Percentiles rank a stretch among this genome's conserved stretches.
Conservation (phyloP, 176 grass and related monocot species). For the Pontederia paniculata region DNA sequence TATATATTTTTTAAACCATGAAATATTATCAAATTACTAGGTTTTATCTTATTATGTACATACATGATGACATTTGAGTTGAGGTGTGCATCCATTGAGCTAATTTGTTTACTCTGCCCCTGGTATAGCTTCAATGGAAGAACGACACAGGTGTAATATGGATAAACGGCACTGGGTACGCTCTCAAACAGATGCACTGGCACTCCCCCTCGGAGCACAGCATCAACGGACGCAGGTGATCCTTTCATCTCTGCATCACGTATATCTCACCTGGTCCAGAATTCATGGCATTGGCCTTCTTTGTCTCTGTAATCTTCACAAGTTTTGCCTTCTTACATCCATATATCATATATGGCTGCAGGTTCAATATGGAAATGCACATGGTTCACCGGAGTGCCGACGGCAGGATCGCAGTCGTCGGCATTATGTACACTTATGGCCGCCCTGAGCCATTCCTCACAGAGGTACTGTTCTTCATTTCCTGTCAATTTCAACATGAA, state of each 20-base stretch:
- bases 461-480: constrained; percentile 23
- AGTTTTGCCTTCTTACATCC: too few species aligned
- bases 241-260: neutral
- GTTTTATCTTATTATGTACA: too few species aligned
- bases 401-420: constrained; percentile 35
- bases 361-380: constrained; percentile 58
- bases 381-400: constrained; percentile 45
- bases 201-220: constrained; percentile 71
- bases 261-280: too few species aligned
- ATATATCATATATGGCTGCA: neutral
- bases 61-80: too few species aligned
- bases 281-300: neutral
- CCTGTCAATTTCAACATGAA: too few species aligned
- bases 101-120: too few species aligned
- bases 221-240: constrained; percentile 22
- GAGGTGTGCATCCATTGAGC: too few species aligned
- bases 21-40: too few species aligned
- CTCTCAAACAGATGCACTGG: constrained; percentile 51
- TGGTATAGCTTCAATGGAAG: constrained; percentile 31
- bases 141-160: constrained; percentile 38
- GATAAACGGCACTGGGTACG: constrained; percentile 47
- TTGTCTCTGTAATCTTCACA: neutral
- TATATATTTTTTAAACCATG: too few species aligned
- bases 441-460: constrained; percentile 28
- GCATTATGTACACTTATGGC: constrained; percentile 39